phyloP scores from a whole-genome alignment of 495 filamentous ascomycete genomes.

The Aspergillus taichungensis region DNA sequence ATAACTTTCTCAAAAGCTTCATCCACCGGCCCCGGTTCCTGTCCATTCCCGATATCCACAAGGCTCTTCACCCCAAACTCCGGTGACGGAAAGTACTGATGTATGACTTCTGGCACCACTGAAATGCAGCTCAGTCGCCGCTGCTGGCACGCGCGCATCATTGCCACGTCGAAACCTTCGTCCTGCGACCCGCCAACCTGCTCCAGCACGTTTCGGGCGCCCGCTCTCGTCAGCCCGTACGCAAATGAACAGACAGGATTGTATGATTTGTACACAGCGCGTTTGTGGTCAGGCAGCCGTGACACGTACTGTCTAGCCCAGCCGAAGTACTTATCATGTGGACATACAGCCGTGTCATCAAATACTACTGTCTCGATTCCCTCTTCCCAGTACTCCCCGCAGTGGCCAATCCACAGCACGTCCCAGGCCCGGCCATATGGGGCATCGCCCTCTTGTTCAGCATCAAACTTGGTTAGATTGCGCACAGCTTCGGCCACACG shows the following conservation, averaged over 20 bases:
- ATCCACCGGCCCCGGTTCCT: too few relatives aligned
- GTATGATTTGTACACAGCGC: conserved; percentile 26
- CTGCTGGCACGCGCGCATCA: conserved; percentile 9
- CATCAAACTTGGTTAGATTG: conserved; percentile 11
- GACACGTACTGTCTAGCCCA: conserved; percentile 5
- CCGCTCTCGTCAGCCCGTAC: conserved; percentile 27
- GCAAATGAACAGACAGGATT: conserved; percentile 39
- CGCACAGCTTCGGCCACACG: conserved; percentile 8
- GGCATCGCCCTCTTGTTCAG: background rate
- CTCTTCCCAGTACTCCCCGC: conserved; percentile 23
- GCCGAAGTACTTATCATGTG: conserved; percentile 5
- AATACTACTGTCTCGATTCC: conserved; percentile 9
- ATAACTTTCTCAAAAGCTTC: conserved; percentile 6
- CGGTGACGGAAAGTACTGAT: conserved; percentile 8
- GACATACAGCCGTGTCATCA: conserved; percentile 7
- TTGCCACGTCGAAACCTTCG: conserved; percentile 13
- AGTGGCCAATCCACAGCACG: conserved; percentile 34
- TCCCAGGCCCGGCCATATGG: conserved; percentile 29
- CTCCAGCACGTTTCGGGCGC: conserved; percentile 15
- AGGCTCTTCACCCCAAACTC: conserved; percentile 4
- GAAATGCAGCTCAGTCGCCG: conserved; percentile 10
- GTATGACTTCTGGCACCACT: conserved; percentile 14
- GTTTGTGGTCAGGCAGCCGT: conserved; percentile 15
- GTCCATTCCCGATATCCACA: conserved; percentile 7
- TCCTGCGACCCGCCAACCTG: conserved; percentile 9